Percentiles rank a stretch among this genome's conserved stretches.
These are phyloP conservation scores for Helenozyma baotianmanensis DNA, from an alignment of 805 yeast genomes.

Conservation along the genomic window DNA sequence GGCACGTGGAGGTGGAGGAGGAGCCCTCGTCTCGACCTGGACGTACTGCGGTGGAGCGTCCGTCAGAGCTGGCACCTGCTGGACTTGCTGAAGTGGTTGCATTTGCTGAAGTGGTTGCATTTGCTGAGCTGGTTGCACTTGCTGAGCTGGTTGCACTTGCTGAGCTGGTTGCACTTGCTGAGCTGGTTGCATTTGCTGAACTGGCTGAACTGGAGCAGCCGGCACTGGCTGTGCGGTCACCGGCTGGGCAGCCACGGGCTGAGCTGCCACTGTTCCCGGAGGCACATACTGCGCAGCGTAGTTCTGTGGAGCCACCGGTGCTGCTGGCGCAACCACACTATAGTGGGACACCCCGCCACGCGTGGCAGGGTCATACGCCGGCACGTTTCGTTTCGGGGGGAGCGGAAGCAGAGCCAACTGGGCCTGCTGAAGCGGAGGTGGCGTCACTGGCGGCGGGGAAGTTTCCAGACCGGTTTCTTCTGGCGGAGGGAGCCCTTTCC, in stretches of 20 bases:
- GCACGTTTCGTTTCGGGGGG: constrained; percentile 6
- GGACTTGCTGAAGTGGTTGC: constrained; percentile 1
- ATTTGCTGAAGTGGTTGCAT: constrained; percentile 1
- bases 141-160: constrained; percentile 1
- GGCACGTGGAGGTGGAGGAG: constrained; percentile 1
- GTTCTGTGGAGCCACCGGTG: too few species aligned
- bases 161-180: constrained; percentile 3
- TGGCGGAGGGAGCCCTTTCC: constrained; percentile 19
- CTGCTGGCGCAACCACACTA: not conserved
- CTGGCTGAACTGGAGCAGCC: constrained; percentile 2
- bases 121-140: constrained; percentile 2
- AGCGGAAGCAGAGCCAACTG: constrained; percentile 4
- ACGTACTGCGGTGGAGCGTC: too few species aligned
- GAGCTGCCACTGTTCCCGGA: not conserved
- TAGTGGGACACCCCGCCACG: too few species aligned
- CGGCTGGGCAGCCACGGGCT: too few species aligned
- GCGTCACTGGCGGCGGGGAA: not conserved
- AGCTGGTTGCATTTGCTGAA: constrained; percentile 4
- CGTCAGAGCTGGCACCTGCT: not conserved
- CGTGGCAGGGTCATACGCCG: not conserved
- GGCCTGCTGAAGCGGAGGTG: too few species aligned
- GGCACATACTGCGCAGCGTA: not conserved
- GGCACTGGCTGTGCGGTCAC: constrained; percentile 1
- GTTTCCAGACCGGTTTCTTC: not conserved
- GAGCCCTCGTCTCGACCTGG: not conserved